Base-by-base conservation (phyloP, 352 stramenopile genomes). In the Pythium guiyangense region DNA sequence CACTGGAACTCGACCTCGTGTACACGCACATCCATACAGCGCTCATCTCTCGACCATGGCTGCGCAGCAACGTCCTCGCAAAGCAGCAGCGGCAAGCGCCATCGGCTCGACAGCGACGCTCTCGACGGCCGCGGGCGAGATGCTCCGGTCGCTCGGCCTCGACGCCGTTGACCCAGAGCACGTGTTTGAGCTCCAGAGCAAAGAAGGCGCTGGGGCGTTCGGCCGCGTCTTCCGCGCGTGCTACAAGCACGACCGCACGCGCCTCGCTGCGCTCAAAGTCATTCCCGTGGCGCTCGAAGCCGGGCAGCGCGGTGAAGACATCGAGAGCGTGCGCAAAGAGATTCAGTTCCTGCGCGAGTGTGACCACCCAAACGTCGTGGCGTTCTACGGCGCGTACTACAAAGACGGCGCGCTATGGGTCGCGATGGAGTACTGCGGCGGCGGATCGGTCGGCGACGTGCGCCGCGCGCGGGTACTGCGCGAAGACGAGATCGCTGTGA, bases 381-480 rank as follows among this genome's bases (percentile, higher is more conserved):
- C 74, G n/a, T 88, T 91, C 58, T 79, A 79, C 46, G 78, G 73
- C 2, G 81, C 81, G 20, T 91, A 87, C 71, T 91, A 89, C 69
- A 87, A 89, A 57, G 81, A 96, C 57, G 75, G 81, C 12, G 86
- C 89, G 49, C 66, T 94, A 10, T 96, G 87, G 82, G 77, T 96
- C 20, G 83, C 88, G 1, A 97, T 97, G 88, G 86, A 97, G 57
- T 89, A 92, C 64, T 96, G 86, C 53, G 87, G 74, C 14, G 85
- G 88, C 20, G 88, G 88, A 1, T 94, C 81, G 3, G 76, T 94
- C 6, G 80, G 77, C 49, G 86, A 96, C 39, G 68, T 96, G 27
- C 73, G 74, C 48, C 71, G 75, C 0, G 49, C 75, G 20, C 70
- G 78, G 0, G 29, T 54, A 0, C 53, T 96, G 11, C 66, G 52